phyloP scores from a whole-genome alignment of 169 alveolate genomes.

The Plasmodium gaboni region DNA sequence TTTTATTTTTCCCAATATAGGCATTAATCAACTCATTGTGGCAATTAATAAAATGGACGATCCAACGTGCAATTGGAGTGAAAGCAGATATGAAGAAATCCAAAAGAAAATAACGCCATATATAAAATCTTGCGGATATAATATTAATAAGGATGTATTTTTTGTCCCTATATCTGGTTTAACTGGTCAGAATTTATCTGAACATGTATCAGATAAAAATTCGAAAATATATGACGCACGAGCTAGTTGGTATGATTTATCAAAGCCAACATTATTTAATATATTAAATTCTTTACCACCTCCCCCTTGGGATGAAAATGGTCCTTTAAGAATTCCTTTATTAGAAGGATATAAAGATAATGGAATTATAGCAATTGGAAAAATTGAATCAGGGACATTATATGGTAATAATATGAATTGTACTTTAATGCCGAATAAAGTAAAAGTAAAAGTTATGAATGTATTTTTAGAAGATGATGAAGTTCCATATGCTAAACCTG shows the following conservation, averaged over 20 bases:
- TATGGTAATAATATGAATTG: constrained; percentile 86
- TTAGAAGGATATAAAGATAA: constrained; percentile 94
- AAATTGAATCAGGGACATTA: constrained; percentile 91
- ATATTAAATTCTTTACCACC: constrained; percentile 85
- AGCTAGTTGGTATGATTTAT: constrained; percentile 86
- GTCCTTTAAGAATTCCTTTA: constrained; percentile 91
- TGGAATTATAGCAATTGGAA: constrained; percentile 94
- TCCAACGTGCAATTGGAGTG: constrained; percentile 96
- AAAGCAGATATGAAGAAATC: constrained; percentile 91
- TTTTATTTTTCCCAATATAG: constrained; percentile 71
- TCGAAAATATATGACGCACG: constrained; percentile 75
- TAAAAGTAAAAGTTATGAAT: constrained; percentile 88
- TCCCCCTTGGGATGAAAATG: constrained; percentile 87
- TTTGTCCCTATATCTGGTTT: constrained; percentile 98
- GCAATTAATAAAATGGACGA: constrained; percentile 99
- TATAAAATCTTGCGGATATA: constrained; percentile 93
- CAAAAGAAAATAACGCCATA: constrained; percentile 91
- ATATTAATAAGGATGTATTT: constrained; percentile 90
- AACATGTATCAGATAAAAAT: constrained; percentile 83
- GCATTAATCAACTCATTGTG: constrained; percentile 96
- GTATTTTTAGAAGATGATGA: constrained; percentile 92
- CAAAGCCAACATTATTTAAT: constrained; percentile 90
- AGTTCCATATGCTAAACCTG: constrained; percentile 92
- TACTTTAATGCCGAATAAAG: constrained; percentile 91
- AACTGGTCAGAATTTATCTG: constrained; percentile 95